Evolutionary conservation across 2,329 filamentous ascomycete species (phyloP).

Genomic region (Helotiales sp.): DNA sequence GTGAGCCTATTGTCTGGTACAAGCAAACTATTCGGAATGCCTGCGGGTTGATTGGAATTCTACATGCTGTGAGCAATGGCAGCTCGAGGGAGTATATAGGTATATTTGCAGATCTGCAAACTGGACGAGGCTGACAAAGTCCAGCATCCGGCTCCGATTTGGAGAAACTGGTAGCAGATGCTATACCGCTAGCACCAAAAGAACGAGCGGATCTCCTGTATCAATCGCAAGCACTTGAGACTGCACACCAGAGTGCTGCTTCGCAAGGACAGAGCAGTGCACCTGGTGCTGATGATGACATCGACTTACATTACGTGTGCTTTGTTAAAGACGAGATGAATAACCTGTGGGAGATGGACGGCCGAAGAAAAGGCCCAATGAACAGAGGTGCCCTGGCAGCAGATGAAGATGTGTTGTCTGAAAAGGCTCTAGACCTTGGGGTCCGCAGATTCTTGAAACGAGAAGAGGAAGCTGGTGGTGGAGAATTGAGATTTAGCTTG

Average conservation of each 20-base stretch:
- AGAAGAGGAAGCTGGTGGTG: conserved; percentile 27
- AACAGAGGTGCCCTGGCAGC: conserved; percentile 43
- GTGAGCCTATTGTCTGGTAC: conserved; percentile 88
- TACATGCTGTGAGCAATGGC: conserved; percentile 84
- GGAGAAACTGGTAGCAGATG: conserved; percentile 63
- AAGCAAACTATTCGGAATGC: conserved; percentile 94
- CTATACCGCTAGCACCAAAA: conserved; percentile 66
- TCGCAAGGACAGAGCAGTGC: conserved; percentile 75
- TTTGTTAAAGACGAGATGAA: conserved; percentile 76
- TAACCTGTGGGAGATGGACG: conserved; percentile 71
- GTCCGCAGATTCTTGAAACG: conserved; percentile 39
- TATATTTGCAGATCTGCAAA: conserved; percentile 52
- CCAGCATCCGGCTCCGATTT: conserved; percentile 45
- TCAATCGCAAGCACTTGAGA: conserved; percentile 72
- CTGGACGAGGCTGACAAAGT: not conserved
- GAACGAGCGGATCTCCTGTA: conserved; percentile 77
- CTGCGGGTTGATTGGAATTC: conserved; percentile 85
- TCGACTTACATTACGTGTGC: conserved; percentile 94
- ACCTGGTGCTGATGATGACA: conserved; percentile 70
- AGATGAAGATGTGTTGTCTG: conserved; percentile 72
- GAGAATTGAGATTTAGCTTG: conserved; percentile 34
- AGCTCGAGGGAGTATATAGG: conserved; percentile 80
- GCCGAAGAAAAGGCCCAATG: conserved; percentile 63
- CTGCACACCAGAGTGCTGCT: conserved; percentile 80
- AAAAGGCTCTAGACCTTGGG: conserved; percentile 74